phyloP scores from a whole-genome alignment of 345 rosid species.

The Pseudoturritis turrita region DNA sequence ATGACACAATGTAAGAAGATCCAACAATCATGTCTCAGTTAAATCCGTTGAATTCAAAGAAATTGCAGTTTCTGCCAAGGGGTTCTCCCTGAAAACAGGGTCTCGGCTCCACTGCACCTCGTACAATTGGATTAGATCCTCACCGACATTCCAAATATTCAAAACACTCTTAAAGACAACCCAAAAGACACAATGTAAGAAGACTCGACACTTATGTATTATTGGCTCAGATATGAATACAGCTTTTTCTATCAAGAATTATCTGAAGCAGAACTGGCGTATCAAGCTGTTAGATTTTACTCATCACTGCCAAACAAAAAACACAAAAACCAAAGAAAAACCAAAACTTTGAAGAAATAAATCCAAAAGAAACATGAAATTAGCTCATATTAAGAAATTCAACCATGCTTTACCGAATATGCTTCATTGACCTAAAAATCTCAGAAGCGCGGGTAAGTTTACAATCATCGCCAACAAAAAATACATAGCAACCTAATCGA shows the following conservation, averaged over 20 bases:
- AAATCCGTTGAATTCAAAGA: conserved; percentile 31
- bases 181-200: neutral
- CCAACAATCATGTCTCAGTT: conserved; percentile 38
- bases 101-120: conserved; percentile 59
- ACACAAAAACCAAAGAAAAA: too few species aligned
- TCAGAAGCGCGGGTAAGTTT: conserved; percentile 77
- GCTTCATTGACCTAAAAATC: conserved; percentile 46
- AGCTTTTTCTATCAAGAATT: conserved; percentile 79
- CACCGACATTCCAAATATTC: too few species aligned
- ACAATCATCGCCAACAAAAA: conserved; percentile 41
- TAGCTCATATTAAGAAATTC: conserved; percentile 79
- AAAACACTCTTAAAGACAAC: neutral
- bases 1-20: neutral
- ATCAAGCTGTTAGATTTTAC: conserved; percentile 43
- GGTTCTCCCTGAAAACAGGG: conserved; percentile 59
- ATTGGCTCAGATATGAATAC: conserved; percentile 48
- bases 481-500: too few species aligned
- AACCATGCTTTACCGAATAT: conserved; percentile 40
- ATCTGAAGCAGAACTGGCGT: conserved; percentile 98
- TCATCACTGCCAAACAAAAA: conserved; percentile 42
- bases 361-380: neutral
- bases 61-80: conserved; percentile 43
- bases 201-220: too few species aligned
- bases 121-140: conserved; percentile 38
- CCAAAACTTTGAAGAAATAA: neutral